Conservation (phyloP, 768 basidiomycete species). For the Leccinum longicurvipes region DNA sequence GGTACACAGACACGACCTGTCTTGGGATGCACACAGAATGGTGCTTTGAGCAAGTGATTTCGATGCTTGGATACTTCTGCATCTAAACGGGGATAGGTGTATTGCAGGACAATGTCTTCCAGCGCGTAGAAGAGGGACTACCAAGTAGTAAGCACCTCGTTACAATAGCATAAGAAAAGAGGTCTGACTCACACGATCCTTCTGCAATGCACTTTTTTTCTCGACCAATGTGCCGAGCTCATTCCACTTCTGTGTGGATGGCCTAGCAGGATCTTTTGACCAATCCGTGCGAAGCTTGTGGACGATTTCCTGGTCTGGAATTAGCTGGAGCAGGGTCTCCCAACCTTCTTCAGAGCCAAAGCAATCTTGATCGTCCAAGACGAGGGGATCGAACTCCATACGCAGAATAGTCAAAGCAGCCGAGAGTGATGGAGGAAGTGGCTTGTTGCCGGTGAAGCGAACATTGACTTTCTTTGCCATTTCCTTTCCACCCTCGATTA, state of each 20-base stretch:
- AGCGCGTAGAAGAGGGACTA: constrained; percentile 46
- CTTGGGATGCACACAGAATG: constrained; percentile 95
- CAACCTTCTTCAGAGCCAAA: constrained; percentile 70
- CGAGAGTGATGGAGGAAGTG: constrained; percentile 74
- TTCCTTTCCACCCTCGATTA: constrained; percentile 78
- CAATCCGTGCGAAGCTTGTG: constrained; percentile 55
- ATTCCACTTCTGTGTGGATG: constrained; percentile 73
- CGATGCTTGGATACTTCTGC: constrained; percentile 96
- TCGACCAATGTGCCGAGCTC: constrained; percentile 48
- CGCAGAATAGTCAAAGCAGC: constrained; percentile 49
- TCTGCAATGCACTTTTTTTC: constrained; percentile 15
- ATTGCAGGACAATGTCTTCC: constrained; percentile 88
- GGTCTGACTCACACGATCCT: constrained; percentile 28
- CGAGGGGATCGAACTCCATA: constrained; percentile 57
- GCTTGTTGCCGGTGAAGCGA: constrained; percentile 35
- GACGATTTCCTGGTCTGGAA: constrained; percentile 61
- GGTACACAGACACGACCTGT: constrained; percentile 96
- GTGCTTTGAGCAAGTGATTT: constrained; percentile 96
- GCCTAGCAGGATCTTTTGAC: constrained; percentile 46
- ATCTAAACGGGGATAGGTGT: constrained; percentile 95
- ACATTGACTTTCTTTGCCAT: constrained; percentile 82
- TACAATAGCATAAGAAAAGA: neutral
- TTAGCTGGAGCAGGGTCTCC: constrained; percentile 66
- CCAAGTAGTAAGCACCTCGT: constrained; percentile 1
- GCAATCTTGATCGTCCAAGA: constrained; percentile 81